Conservation (phyloP, 768 basidiomycete species). For the Macrolepiota fuliginosa region DNA sequence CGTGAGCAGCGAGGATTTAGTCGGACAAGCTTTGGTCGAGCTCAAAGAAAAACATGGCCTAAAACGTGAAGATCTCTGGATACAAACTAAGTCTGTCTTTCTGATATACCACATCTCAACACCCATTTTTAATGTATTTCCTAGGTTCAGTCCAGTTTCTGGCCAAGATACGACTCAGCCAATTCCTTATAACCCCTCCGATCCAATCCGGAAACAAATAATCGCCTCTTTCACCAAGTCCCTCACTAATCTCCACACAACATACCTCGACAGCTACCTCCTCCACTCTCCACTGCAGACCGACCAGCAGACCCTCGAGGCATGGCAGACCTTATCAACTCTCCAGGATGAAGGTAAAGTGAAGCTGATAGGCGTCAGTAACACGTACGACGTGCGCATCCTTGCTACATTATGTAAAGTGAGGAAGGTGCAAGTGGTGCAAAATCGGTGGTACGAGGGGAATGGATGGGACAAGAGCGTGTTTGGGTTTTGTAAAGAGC, state of each 20-base stretch:
- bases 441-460: constrained; percentile 83
- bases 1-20: constrained; percentile 65
- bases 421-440: constrained; percentile 69
- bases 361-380: constrained; percentile 70
- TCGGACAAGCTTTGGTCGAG: constrained; percentile 67
- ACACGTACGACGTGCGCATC: constrained; percentile 62
- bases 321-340: constrained; percentile 60
- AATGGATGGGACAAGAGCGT: constrained; percentile 75
- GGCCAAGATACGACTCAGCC: constrained; percentile 74
- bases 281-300: constrained; percentile 74
- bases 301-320: constrained; percentile 57
- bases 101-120: neutral
- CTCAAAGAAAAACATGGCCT: constrained; percentile 57
- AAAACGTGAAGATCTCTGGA: constrained; percentile 65
- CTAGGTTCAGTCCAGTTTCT: constrained; percentile 68
- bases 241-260: constrained; percentile 64
- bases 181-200: constrained; percentile 66
- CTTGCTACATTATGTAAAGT: constrained; percentile 52
- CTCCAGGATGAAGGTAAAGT: constrained; percentile 68
- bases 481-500: constrained; percentile 57
- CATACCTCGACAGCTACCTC: constrained; percentile 76
- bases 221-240: constrained; percentile 59
- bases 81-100: constrained; percentile 72
- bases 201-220: constrained; percentile 58
- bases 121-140: neutral